phyloP scores from a whole-genome alignment of 352 stramenopile genomes.

The Globisporangium lucens region DNA sequence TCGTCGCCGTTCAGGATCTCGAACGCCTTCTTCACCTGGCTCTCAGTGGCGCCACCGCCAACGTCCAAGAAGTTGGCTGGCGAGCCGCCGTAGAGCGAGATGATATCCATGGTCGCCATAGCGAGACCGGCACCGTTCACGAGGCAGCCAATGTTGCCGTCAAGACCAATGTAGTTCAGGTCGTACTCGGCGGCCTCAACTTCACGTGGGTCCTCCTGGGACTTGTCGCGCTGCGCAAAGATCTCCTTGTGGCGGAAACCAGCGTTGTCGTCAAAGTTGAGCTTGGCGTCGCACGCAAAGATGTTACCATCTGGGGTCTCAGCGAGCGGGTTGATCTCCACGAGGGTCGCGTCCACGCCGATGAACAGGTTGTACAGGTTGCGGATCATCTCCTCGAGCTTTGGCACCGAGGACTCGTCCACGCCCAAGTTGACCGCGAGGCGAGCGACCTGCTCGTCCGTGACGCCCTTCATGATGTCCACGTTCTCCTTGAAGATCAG shows the following conservation, averaged over 20 bases:
- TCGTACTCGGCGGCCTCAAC: conserved; percentile 92
- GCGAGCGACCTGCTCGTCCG: conserved; percentile 68
- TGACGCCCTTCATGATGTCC: conserved; percentile 93
- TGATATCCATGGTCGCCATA: conserved; percentile 99
- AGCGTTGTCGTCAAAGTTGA: conserved; percentile 99
- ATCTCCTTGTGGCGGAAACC: conserved; percentile 96
- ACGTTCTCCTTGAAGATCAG: conserved; percentile 93
- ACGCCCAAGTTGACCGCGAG: conserved; percentile 76
- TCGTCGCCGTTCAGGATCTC: conserved; percentile 88
- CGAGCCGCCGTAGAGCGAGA: conserved; percentile 96
- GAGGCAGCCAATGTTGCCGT: conserved; percentile 99
- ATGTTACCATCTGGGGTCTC: conserved; percentile 95
- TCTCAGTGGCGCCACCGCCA: conserved; percentile 92
- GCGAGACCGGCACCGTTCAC: conserved; percentile 98
- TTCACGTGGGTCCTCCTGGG: conserved; percentile 95
- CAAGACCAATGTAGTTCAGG: conserved; percentile 99
- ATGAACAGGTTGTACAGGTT: conserved; percentile 98
- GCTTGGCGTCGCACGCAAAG: conserved; percentile 97
- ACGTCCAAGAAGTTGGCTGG: conserved; percentile 99
- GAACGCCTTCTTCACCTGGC: conserved; percentile 88
- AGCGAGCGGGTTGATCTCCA: conserved; percentile 99
- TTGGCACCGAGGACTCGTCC: conserved; percentile 39
- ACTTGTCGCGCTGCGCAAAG: conserved; percentile 87
- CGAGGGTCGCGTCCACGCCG: conserved; percentile 94
- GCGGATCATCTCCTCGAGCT: conserved; percentile 72